Base-by-base conservation (phyloP, 106 monocot genomes). In the Dendrobium chrysotoxum region DNA sequence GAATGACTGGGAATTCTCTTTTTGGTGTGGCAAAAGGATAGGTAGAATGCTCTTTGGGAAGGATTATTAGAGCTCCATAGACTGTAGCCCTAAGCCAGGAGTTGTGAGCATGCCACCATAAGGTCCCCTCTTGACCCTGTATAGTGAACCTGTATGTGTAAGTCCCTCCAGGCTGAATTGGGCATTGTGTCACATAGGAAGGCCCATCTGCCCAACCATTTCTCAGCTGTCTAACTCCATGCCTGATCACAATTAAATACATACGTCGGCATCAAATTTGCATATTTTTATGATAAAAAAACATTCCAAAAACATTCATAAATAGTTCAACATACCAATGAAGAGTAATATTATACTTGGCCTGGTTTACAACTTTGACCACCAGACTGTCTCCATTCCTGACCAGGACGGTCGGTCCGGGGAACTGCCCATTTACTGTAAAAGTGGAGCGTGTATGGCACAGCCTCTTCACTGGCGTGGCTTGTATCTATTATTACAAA, bases 51-150 rank as follows among this genome's bases (percentile, higher is more conserved):
- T 77, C 31, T 64, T 84, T 91, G 13, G 91, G 91, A 25, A 45
- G 86, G 28, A 91, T 86, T 54, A 91, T 82, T 77, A 91, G 82
- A 40, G 88, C 88, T 30, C 91, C 91, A 79, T 91, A 82, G 47
- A 91, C 88, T 3, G 91, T 91, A n/a, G 91, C 88, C 17, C 91
- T 80, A 11, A 88, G 86, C 91, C 91, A 91, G 0, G 86, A 82
- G 79, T 83, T 84, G 77, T 91, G 91, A 12, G 91, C 91, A 72
- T 91, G 91, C 91, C 91, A 91, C 86, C 88, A 88, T 15, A 91
- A 80, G 12, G 91, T 91, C 21, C 91, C 91, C 28, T 86, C 84
- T 40, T 91, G 91, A 10, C 74, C 84, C 13, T 80, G 28, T 53
- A 91, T 72, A 21, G 88, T 91, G 84, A 91, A 91, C 61, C 85